Conservation (phyloP, 495 filamentous ascomycete genomes). For the Penicillium flavigenum region DNA sequence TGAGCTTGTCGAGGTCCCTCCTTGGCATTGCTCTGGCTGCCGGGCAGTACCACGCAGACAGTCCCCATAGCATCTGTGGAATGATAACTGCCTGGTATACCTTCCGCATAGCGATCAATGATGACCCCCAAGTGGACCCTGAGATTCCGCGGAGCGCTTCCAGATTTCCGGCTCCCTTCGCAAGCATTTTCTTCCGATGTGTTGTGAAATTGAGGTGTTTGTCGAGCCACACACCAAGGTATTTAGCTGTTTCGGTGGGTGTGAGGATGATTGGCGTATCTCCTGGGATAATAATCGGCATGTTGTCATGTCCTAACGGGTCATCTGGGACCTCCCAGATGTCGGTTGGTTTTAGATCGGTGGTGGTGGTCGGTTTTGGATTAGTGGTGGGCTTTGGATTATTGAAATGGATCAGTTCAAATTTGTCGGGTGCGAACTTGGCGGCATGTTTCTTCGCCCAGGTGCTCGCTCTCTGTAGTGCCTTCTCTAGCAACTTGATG, state of each 20-base stretch:
- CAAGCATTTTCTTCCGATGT: constrained; percentile 11
- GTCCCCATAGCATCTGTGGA: constrained; percentile 20
- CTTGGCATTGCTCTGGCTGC: background rate
- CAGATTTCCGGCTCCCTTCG: constrained; percentile 12
- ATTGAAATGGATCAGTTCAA: constrained; percentile 11
- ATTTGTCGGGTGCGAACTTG: constrained; percentile 1
- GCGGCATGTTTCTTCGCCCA: background rate
- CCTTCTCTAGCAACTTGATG: background rate
- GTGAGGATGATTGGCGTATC: background rate
- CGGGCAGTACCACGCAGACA: constrained; percentile 15
- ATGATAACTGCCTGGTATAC: constrained; percentile 25
- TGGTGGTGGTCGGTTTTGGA: background rate
- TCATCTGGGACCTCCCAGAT: background rate
- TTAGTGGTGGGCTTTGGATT: no score
- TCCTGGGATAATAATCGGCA: background rate
- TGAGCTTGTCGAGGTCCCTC: background rate
- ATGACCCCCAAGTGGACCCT: constrained; percentile 19
- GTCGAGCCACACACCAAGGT: constrained; percentile 23
- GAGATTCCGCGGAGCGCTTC: constrained; percentile 15
- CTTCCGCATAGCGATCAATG: constrained; percentile 4
- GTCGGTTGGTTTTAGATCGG: background rate
- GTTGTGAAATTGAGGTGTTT: constrained; percentile 14
- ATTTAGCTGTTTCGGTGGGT: background rate
- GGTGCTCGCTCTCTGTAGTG: background rate
- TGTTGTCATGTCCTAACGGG: background rate